These are phyloP conservation scores for Nakazawaea ishiwadae DNA, from an alignment of 805 yeast genomes.

Conservation along the genomic window DNA sequence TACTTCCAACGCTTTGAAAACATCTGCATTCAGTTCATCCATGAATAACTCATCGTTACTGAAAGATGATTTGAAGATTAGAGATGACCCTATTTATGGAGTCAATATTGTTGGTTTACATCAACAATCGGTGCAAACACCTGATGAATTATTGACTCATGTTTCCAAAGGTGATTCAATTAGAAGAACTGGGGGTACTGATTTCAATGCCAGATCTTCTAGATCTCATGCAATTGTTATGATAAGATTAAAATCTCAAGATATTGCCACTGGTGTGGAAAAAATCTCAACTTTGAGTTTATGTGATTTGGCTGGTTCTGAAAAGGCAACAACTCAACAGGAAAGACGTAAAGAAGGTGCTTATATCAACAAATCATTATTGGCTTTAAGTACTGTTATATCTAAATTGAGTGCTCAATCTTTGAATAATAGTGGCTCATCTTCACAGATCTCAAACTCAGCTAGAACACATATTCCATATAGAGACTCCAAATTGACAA, in stretches of 20 bases:
- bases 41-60: neutral
- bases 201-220: conserved; percentile 81
- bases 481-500: conserved; percentile 87
- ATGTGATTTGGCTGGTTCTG: conserved; percentile 98
- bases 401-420: conserved; percentile 56
- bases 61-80: conserved; percentile 57
- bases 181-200: conserved; percentile 83
- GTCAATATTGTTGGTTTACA: conserved; percentile 71
- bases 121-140: conserved; percentile 51
- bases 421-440: conserved; percentile 14
- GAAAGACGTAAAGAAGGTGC: conserved; percentile 94
- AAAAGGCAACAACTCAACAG: conserved; percentile 67
- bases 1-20: conserved; percentile 19
- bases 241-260: conserved; percentile 48
- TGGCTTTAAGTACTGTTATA: conserved; percentile 91
- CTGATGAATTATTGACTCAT: conserved; percentile 54
- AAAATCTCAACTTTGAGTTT: conserved; percentile 62
- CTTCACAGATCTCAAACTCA: conserved; percentile 19
- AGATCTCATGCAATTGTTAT: conserved; percentile 89
- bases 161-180: conserved; percentile 68
- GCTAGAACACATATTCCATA: conserved; percentile 70
- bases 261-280: conserved; percentile 33
- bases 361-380: conserved; percentile 82
- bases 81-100: conserved; percentile 67
- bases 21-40: conserved; percentile 6